These are phyloP conservation scores for Penicillium sp. DNA, from an alignment of 2,329 filamentous ascomycete species.

Conservation along the genomic window DNA sequence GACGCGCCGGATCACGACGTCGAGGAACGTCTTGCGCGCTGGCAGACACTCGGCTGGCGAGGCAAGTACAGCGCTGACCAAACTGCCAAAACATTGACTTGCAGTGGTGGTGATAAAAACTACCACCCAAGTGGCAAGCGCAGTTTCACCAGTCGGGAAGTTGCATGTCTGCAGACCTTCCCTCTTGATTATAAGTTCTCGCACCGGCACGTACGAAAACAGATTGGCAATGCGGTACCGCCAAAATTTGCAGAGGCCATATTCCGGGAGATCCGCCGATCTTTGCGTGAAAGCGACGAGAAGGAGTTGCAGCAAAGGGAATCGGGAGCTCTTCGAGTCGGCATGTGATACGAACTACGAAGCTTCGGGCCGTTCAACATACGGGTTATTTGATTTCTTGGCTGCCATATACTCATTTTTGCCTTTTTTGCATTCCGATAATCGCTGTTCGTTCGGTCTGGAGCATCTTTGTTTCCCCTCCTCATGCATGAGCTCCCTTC, in stretches of 20 bases:
- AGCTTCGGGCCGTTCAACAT: not conserved
- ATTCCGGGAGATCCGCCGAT: slow-evolving; percentile 35
- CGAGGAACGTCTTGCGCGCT: slow-evolving; percentile 13
- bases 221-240: slow-evolving; percentile 78
- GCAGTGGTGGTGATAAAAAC: slow-evolving; percentile 54
- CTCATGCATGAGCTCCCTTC: not conserved
- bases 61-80: slow-evolving; percentile 47
- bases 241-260: slow-evolving; percentile 46
- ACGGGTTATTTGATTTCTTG: not conserved
- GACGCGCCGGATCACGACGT: slow-evolving; percentile 44
- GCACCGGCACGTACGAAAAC: slow-evolving; percentile 43
- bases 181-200: slow-evolving; percentile 58
- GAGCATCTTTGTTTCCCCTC: not conserved
- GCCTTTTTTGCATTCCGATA: not conserved
- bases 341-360: slow-evolving; percentile 1
- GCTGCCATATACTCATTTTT: not conserved
- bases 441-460: not conserved
- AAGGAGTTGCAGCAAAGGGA: slow-evolving; percentile 11
- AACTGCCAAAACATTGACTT: slow-evolving; percentile 60
- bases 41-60: slow-evolving; percentile 22
- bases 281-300: slow-evolving; percentile 37
- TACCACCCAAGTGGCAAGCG: slow-evolving; percentile 63
- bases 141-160: slow-evolving; percentile 63
- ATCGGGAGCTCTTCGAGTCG: not conserved
- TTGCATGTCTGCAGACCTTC: slow-evolving; percentile 67